Conservation (phyloP, 2,329 filamentous ascomycete genomes). For the Paraphaeosphaeria sporulosa region DNA sequence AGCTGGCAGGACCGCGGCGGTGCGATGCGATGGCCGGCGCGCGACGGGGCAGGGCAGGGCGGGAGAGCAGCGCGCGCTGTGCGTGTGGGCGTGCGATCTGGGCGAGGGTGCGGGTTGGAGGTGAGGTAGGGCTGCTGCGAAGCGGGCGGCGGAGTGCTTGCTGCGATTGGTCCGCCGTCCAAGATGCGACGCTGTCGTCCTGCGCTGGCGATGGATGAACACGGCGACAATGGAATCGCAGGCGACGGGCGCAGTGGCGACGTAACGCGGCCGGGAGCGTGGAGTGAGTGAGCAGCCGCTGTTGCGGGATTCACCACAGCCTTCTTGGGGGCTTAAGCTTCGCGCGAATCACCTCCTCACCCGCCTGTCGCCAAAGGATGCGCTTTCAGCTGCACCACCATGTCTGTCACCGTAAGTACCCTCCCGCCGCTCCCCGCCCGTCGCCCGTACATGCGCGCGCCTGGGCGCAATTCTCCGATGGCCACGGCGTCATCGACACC, state of each 20-base stretch:
- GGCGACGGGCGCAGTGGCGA: neutral
- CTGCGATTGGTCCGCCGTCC: conserved; percentile 23
- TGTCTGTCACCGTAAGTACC: conserved; percentile 57
- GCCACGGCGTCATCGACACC: conserved; percentile 6
- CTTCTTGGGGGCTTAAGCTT: conserved; percentile 11
- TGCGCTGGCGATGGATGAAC: conserved; percentile 6
- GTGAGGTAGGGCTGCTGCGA: conserved; percentile 23
- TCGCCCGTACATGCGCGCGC: neutral
- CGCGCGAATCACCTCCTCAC: conserved; percentile 8
- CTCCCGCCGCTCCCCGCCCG: neutral
- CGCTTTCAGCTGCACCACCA: conserved; percentile 30
- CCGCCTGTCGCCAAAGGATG: conserved; percentile 4
- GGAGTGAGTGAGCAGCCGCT: conserved; percentile 3
- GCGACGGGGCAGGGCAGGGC: neutral
- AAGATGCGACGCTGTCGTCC: conserved; percentile 12
- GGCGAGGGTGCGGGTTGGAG: conserved; percentile 17
- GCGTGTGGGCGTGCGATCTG: neutral
- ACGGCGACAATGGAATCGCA: conserved; percentile 13
- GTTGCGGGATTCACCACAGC: neutral
- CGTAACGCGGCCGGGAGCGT: conserved; percentile 4
- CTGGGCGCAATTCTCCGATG: conserved; percentile 15
- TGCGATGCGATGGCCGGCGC: neutral
- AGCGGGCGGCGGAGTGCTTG: conserved; percentile 17
- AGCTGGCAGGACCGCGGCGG: conserved; percentile 2
- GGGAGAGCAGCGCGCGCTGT: neutral